Evolutionary conservation across 2,329 filamentous ascomycete species (phyloP), one percentile per base, ranked within the genome.

Genomic region (Fusarium sp.): DNA sequence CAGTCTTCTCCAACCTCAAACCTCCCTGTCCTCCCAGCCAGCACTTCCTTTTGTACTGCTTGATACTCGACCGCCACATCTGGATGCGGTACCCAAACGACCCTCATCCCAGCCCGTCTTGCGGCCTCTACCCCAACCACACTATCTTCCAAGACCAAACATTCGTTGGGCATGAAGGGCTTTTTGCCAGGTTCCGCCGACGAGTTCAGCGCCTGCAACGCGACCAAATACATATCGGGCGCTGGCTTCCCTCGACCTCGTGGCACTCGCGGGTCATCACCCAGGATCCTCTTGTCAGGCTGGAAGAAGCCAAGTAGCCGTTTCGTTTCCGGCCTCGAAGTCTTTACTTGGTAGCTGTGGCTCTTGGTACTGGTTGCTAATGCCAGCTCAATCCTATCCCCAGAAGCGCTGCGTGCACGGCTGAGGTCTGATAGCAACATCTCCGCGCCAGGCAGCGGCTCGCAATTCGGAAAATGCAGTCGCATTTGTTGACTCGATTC

Each of bases 101-200:
- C 87, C 68, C 89, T 81, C 89, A 92, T 92, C 0, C 89, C 89
- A 1, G 89, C 89, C 66, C 89, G 80, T 52, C 89, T 76, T 7
- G 87, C 89, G 8, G 88, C 83, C 73, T 92, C 89, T 2, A 91
- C 86, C 1, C 89, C 89, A 0, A 87, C 83, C 13, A 92, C 87
- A 41, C 85, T 86, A 67, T 92, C 89, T 71, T 92, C 89, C 68
- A 92, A 91, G 0, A 92, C 89, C 3, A 92, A 75, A 69, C 89
- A 92, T 72, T 92, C 88, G 43, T 81, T 81, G 0, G 88, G 87
- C 63, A 71, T 76, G 49, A 92, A 84, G 13, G 59, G 33, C 17
- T 76, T 69, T 62, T 83, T 79, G 0, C 76, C 79, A 36, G 79
- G 77, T 3, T 77, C 73, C 13, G 87, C 69, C 3, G 80, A 77